A percentile compares a stretch with the other conserved stretches of the same genome.
Conservation (phyloP, 1,284 basidiomycete species). For the Sporisorium iseilematis-ciliati region DNA sequence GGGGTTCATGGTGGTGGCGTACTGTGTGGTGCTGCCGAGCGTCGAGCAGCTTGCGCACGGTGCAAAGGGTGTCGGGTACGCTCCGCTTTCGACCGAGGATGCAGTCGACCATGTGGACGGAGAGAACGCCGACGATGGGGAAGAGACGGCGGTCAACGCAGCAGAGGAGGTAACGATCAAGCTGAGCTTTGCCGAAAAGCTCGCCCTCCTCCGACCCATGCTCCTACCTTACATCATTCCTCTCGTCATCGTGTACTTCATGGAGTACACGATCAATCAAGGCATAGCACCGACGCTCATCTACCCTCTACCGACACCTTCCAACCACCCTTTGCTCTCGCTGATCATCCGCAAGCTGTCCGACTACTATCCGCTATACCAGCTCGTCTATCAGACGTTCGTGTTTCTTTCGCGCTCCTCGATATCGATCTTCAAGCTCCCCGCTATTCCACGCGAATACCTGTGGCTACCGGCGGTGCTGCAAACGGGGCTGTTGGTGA, state of each 20-base stretch:
- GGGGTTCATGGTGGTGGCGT: constrained; percentile 58
- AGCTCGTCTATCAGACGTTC: constrained; percentile 77
- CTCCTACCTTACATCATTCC: constrained; percentile 64
- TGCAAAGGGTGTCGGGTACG: constrained; percentile 4
- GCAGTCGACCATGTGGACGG: no score
- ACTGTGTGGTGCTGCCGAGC: constrained; percentile 47
- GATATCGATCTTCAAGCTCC: constrained; percentile 83
- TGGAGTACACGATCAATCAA: constrained; percentile 69
- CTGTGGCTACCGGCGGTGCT: constrained; percentile 81
- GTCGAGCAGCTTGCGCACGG: constrained; percentile 26
- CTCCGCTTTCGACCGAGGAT: constrained; percentile 26
- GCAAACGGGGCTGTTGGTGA: constrained; percentile 77
- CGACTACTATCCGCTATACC: constrained; percentile 88
- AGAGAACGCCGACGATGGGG: constrained; percentile 5
- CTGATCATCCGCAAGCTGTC: constrained; percentile 84
- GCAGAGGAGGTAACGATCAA: constrained; percentile 15
- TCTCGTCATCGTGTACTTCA: constrained; percentile 66
- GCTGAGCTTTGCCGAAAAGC: constrained; percentile 60
- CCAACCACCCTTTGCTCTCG: constrained; percentile 76
- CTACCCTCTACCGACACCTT: constrained; percentile 82
- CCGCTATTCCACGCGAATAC: constrained; percentile 80
- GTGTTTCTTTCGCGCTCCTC: constrained; percentile 96
- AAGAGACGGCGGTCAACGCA: constrained; percentile 3
- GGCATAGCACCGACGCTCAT: constrained; percentile 82
- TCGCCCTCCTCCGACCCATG: constrained; percentile 64